phyloP scores from a whole-genome alignment of 177 flowering plant species.

The Vitis hybrid region DNA sequence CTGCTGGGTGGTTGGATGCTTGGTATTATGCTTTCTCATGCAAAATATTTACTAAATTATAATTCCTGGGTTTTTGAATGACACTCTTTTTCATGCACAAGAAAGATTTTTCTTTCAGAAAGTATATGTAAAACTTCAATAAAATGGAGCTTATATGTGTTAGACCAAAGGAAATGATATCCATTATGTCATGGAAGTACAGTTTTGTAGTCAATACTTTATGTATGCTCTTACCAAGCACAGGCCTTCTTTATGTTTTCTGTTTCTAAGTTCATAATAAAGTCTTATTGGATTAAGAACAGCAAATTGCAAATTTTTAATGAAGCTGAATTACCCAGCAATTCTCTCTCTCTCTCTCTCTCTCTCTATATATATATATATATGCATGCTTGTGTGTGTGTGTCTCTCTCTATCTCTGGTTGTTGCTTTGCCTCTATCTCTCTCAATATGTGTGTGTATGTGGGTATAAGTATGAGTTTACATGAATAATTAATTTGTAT shows the following conservation, averaged over 20 bases:
- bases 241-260: not conserved
- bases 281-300: not conserved
- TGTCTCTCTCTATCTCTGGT: no score
- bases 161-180: not conserved
- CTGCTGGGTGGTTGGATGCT: not conserved
- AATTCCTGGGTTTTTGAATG: not conserved
- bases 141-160: not conserved
- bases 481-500: not conserved
- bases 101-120: not conserved
- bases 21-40: not conserved
- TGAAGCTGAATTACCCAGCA: no score
- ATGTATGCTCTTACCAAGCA: not conserved
- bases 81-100: not conserved
- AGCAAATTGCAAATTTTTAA: no score
- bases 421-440: no score
- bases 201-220: not conserved
- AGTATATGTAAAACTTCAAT: not conserved
- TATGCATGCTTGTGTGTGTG: no score
- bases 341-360: no score
- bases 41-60: not conserved
- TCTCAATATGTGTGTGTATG: no score
- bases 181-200: not conserved
- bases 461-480: no score
- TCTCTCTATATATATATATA: no score
- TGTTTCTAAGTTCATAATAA: not conserved